Percentiles rank a stretch among this genome's conserved stretches.
Conservation (phyloP, 2,329 filamentous ascomycete species). For the Clarireedia paspali region DNA sequence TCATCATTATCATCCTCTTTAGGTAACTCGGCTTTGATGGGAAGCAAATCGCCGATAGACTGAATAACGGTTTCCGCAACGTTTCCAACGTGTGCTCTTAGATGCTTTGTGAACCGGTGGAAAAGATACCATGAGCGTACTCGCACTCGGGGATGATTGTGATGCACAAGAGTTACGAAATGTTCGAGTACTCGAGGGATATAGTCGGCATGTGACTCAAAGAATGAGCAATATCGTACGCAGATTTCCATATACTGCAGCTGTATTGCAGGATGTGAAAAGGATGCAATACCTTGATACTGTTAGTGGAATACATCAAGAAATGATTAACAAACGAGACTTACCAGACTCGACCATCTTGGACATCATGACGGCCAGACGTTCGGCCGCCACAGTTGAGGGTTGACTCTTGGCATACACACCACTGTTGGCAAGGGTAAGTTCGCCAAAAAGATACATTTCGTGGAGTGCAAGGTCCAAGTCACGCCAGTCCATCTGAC, state of each 20-base stretch:
- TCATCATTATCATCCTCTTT: slow-evolving; percentile 70
- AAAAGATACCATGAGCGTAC: slow-evolving; percentile 96
- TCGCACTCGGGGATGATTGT: slow-evolving; percentile 78
- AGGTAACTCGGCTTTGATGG: slow-evolving; percentile 83
- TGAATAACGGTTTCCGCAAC: slow-evolving; percentile 88
- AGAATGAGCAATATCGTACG: slow-evolving; percentile 87
- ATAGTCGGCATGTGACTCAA: slow-evolving; percentile 73
- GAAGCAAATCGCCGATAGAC: slow-evolving; percentile 78
- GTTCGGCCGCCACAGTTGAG: slow-evolving; percentile 69
- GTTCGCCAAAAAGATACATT: slow-evolving; percentile 91
- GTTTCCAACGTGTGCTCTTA: slow-evolving; percentile 76
- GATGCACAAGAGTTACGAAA: slow-evolving; percentile 86
- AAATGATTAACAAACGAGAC: slow-evolving; percentile 27
- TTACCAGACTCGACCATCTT: slow-evolving; percentile 89
- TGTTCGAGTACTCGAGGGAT: slow-evolving; percentile 84
- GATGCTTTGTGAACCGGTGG: slow-evolving; percentile 81
- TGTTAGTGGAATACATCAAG: slow-evolving; percentile 21
- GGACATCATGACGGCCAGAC: slow-evolving; percentile 84
- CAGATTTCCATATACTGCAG: slow-evolving; percentile 98
- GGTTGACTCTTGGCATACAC: slow-evolving; percentile 81
- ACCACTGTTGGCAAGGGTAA: slow-evolving; percentile 82
- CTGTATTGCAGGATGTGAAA: slow-evolving; percentile 84
- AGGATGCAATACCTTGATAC: slow-evolving; percentile 67
- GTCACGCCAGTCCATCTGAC: slow-evolving; percentile 85
- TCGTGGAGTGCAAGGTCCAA: slow-evolving; percentile 89